Evolutionary conservation across 2,329 filamentous ascomycete genomes (phyloP).

Genomic region (Claviceps spartinae): DNA sequence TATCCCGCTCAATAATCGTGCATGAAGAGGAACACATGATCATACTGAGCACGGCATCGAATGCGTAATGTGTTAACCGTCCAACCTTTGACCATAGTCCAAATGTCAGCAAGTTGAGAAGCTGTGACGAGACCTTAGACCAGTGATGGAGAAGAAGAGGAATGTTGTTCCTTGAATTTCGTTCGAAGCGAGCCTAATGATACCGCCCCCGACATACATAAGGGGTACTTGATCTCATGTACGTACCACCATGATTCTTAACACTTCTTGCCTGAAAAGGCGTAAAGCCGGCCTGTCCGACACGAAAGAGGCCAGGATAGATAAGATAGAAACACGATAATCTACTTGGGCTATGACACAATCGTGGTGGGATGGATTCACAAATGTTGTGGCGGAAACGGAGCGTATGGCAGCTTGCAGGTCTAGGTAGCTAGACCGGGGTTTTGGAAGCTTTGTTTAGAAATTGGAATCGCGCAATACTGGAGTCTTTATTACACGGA

Average conservation of each 20-base stretch:
- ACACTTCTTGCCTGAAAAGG: neutral
- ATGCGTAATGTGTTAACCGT: constrained; percentile 84
- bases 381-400: neutral
- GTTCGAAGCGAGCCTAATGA: neutral
- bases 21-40: constrained; percentile 9
- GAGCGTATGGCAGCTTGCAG: too few relatives aligned
- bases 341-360: neutral
- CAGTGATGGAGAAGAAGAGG: constrained; percentile 4
- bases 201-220: neutral
- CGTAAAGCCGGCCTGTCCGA: neutral
- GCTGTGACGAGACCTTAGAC: constrained; percentile 30
- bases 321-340: neutral
- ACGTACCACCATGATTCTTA: constrained; percentile 22
- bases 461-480: too few relatives aligned
- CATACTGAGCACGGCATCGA: constrained; percentile 86
- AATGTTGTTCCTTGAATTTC: neutral
- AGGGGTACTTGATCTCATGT: neutral
- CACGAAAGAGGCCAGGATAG: neutral
- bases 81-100: constrained; percentile 70
- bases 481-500: too few relatives aligned
- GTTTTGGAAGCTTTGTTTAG: too few relatives aligned
- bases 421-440: too few relatives aligned
- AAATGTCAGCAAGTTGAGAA: constrained; percentile 56
- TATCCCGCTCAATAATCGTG: neutral
- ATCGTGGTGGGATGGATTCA: neutral